Evolutionary conservation across 2,329 filamentous ascomycete species (phyloP), one percentile per base, ranked within the genome.

Genomic region (Dactylellina sp.): DNA sequence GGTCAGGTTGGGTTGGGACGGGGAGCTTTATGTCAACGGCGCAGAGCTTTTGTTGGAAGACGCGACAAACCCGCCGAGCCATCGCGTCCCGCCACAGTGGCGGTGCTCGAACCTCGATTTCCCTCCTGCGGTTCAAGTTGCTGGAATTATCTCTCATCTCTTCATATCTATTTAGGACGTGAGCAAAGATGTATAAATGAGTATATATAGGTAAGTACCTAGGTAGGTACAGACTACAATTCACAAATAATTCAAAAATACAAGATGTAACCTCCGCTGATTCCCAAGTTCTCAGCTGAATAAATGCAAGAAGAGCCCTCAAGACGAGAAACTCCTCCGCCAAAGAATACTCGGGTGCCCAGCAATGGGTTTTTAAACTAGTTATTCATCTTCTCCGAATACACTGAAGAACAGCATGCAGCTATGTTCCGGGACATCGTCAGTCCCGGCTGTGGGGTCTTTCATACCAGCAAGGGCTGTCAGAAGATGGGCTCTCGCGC

Each of bases 281-380:
- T 75, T 75, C 71, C 71, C 71, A 68, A 75, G 66, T 75, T 75
- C 49, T 75, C 71, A 75, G 61, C 35, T 66, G 46, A 75, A 52
- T 62, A 40, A 53, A 37, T 57, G 60, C 60, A 61, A 44, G 50
- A 57, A 42, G 37, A 56, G 47, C 50, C 40, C 71, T 75, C 71
- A 75, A 75, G 60, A 75, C 71, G 71, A 75, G 71, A 39, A 63
- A 18, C 46, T 37, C 35, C 16, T 16, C 55, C 40, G 28, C 44
- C 44, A 53, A 65, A 72, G 37, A 68, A 75, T 42, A 68, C 63
- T 75, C 62, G 71, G 71, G 71, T 40, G 71, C 71, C 71, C 71
- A 75, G 71, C 71, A 55, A 68, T 61, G 71, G 71, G 62, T 72
- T 75, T 61, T 50, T 11, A 56, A 28, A 50, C 46, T 6, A 22